These are phyloP conservation scores for Osmanthus fragrans DNA, from an alignment of 257 asterid species.

Conservation along the genomic window DNA sequence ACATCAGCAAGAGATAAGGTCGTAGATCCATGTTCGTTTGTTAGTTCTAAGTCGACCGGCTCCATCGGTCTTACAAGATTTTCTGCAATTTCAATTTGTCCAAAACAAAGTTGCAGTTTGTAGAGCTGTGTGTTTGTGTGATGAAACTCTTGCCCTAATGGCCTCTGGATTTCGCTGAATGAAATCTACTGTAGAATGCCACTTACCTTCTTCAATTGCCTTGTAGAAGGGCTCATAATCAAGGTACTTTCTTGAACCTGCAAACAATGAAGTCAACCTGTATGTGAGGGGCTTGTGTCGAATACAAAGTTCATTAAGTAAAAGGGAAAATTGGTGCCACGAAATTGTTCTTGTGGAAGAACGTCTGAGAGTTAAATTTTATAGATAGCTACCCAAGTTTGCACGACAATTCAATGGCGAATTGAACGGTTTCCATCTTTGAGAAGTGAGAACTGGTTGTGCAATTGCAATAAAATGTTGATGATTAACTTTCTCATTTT, in stretches of 20 bases:
- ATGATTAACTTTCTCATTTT: background rate
- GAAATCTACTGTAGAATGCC: slow-evolving; percentile 2
- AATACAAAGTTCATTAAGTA: background rate
- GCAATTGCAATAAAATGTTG: background rate
- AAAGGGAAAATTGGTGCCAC: too few relatives aligned
- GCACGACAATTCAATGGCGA: too few relatives aligned
- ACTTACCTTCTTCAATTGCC: slow-evolving; percentile 31
- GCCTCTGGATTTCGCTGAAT: slow-evolving; percentile 8
- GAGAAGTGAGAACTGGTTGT: background rate
- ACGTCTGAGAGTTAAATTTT: too few relatives aligned
- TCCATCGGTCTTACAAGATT: too few relatives aligned
- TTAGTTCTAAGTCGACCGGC: too few relatives aligned
- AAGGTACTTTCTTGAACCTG: slow-evolving; percentile 34
- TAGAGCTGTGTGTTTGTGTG: slow-evolving; percentile 42
- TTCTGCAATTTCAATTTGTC: slow-evolving; percentile 33
- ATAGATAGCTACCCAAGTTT: too few relatives aligned
- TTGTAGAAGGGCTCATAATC: slow-evolving; percentile 23
- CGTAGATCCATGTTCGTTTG: too few relatives aligned
- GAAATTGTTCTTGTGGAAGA: background rate
- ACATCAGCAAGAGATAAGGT: slow-evolving; percentile 39
- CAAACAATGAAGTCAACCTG: background rate
- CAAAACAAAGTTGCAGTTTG: slow-evolving; percentile 39
- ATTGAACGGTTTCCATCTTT: too few relatives aligned
- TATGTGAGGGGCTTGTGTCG: background rate
- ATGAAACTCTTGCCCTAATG: slow-evolving; percentile 33